Base-by-base conservation (phyloP, 305 asterid genomes). In the Salvia sclarea region DNA sequence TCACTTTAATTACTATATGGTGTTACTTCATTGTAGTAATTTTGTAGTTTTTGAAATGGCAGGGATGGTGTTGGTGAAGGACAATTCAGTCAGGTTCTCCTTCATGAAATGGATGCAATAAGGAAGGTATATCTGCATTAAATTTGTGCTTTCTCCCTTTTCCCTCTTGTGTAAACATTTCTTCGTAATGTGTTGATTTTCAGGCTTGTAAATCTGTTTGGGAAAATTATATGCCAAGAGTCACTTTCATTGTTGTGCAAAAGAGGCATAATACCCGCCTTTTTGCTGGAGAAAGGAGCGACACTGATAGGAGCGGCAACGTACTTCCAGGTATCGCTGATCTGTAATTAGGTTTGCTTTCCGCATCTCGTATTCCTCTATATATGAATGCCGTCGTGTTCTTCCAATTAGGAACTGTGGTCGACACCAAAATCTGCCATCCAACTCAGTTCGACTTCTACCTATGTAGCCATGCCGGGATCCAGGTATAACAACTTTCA, bases 1-100 rank as follows among this genome's bases (percentile, higher is more conserved):
- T n/a, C n/a, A n/a, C n/a, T n/a, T n/a, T n/a, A n/a, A n/a, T n/a
- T n/a, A n/a, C n/a, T 9, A 18, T 49, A 7, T 12, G 21, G 11
- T n/a, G 11, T 21, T 1, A 3, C 14, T 25, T n/a, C n/a, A n/a
- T n/a, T n/a, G n/a, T n/a, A n/a, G n/a, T n/a, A n/a, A n/a, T n/a
- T n/a, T n/a, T n/a, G n/a, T n/a, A n/a, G 13, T n/a, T 55, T 63
- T 50, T 66, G 1, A 0, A 30, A 65, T 37, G n/a, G 37, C 79
- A 88, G 98, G 79, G 97, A 91, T 75, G 98, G 98, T 14, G 97
- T 93, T 0, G 82, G 95, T 21, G 98, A 91, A 52, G 96, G 98
- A 0, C 98, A 93, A 16, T 91, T 93, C 48, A 82, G 31, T n/a
- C 90, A 91, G 63, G 98, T 93, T 50, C 83, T 93, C 25, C 53